A percentile compares a stretch with the other conserved stretches of the same genome.
Conservation (phyloP, 371 early-diverging fungal species). For the Saksenaea oblongispora region DNA sequence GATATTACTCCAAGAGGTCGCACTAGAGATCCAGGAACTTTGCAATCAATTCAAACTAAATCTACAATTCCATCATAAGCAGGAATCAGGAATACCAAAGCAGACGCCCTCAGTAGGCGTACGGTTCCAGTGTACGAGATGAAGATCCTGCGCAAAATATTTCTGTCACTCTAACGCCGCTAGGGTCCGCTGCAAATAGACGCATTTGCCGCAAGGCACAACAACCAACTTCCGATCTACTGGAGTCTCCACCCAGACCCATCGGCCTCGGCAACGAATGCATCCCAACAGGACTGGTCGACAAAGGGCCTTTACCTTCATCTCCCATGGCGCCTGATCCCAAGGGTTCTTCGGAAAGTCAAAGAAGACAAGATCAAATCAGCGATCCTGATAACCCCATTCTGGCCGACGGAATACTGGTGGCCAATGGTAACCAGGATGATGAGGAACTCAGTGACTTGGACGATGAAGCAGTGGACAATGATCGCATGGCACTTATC, state of each 20-base stretch:
- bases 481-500: constrained; percentile 27
- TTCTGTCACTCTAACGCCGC: constrained; percentile 2
- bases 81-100: constrained; percentile 11
- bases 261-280: constrained; percentile 22
- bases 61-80: constrained; percentile 20
- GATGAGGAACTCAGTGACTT: neutral
- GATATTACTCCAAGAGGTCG: constrained; percentile 13
- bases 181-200: constrained; percentile 23
- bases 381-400: constrained; percentile 23
- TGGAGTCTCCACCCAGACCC: constrained; percentile 27
- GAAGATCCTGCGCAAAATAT: neutral
- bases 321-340: constrained; percentile 33
- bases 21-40: constrained; percentile 15
- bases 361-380: constrained; percentile 7
- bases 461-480: neutral
- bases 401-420: constrained; percentile 28
- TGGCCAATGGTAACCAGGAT: constrained; percentile 13
- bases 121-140: constrained; percentile 14
- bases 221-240: constrained; percentile 12
- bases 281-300: constrained; percentile 28
- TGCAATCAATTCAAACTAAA: constrained; percentile 12
- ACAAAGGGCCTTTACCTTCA: constrained; percentile 18
- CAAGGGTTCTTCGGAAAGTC: constrained; percentile 22
- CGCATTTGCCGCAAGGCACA: constrained; percentile 29
- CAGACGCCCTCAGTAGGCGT: constrained; percentile 16